Evolutionary conservation across 441 rosid species (phyloP).

Genomic region (Monsonia emarginata): DNA sequence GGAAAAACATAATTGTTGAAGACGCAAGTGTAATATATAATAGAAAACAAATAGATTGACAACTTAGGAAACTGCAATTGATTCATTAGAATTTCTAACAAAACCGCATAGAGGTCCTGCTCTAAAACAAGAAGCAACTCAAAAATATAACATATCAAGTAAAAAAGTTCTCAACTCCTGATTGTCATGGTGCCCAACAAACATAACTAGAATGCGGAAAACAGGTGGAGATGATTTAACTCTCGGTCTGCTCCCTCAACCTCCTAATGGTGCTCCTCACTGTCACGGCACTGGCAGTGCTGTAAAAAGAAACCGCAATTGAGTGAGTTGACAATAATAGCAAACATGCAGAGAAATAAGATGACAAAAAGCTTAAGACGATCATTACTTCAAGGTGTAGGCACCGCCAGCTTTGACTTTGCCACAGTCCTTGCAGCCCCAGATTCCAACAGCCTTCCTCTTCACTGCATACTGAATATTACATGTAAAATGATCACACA

Average conservation of each 20-base stretch:
- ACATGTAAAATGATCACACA: neutral
- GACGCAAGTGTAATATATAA: too few relatives aligned
- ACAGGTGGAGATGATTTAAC: slow-evolving; percentile 23
- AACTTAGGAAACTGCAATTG: too few relatives aligned
- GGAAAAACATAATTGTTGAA: too few relatives aligned
- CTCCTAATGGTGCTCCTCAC: slow-evolving; percentile 74
- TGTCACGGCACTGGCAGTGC: slow-evolving; percentile 87
- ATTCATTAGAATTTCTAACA: too few relatives aligned
- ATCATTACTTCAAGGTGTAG: slow-evolving; percentile 67
- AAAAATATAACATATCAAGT: neutral
- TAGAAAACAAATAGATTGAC: too few relatives aligned
- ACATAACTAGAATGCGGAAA: neutral
- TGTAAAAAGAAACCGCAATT: slow-evolving; percentile 14
- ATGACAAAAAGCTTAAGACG: neutral
- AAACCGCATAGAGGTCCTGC: too few relatives aligned
- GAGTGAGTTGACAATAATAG: neutral
- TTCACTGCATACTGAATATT: slow-evolving; percentile 65
- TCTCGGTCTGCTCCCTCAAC: slow-evolving; percentile 86
- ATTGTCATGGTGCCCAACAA: neutral
- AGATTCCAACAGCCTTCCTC: slow-evolving; percentile 81
- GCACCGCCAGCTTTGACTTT: slow-evolving; percentile 93
- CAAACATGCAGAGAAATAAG: neutral
- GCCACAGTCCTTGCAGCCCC: slow-evolving; percentile 93
- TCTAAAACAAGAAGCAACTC: too few relatives aligned
- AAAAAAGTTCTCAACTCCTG: neutral